A percentile compares a stretch with the other conserved stretches of the same genome.
These are phyloP conservation scores for Teratosphaeria pseudoeucalypti DNA, from an alignment of 2,329 filamentous ascomycete species.

Conservation along the genomic window DNA sequence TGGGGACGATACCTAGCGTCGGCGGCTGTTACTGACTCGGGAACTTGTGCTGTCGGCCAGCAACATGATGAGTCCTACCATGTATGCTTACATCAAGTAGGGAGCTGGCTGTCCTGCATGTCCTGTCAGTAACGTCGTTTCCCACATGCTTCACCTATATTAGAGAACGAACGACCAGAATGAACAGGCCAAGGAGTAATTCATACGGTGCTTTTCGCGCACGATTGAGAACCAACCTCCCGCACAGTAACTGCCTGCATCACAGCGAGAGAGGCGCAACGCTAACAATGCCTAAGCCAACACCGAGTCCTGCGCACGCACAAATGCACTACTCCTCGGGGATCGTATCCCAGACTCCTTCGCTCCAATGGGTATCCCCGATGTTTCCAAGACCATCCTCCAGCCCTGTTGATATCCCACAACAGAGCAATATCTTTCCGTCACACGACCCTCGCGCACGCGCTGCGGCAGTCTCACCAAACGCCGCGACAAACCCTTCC, in stretches of 20 bases:
- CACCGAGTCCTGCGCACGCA: background rate
- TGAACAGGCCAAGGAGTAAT: background rate
- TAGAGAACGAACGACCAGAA: background rate
- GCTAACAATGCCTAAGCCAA: background rate
- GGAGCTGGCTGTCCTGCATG: too few species aligned
- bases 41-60: background rate
- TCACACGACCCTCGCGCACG: background rate
- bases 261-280: background rate
- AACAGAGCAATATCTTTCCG: background rate
- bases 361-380: background rate
- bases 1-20: too few species aligned
- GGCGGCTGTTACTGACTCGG: too few species aligned
- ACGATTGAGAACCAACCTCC: background rate
- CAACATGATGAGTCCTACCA: background rate
- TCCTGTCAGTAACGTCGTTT: too few species aligned
- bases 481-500: background rate
- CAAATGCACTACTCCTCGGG: background rate
- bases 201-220: background rate
- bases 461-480: background rate
- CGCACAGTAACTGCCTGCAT: background rate
- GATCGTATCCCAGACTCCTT: background rate
- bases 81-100: too few species aligned
- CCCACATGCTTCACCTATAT: background rate
- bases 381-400: background rate
- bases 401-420: background rate